These are phyloP conservation scores for Stagonosporopsis vannaccii DNA, from an alignment of 2,329 filamentous ascomycete genomes.

Conservation along the genomic window DNA sequence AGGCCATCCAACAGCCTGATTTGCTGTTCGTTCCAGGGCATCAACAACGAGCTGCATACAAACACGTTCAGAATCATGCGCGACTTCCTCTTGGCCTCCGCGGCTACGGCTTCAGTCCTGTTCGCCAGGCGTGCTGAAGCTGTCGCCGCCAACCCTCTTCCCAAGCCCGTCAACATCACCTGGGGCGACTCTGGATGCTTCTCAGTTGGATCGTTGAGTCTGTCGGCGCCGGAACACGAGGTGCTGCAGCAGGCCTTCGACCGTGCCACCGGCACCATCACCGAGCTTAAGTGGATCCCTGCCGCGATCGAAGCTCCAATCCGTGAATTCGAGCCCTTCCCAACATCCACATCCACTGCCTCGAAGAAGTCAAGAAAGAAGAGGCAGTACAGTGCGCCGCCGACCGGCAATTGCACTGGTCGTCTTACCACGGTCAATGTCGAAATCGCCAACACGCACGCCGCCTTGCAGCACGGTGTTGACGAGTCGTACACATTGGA, in stretches of 20 bases:
- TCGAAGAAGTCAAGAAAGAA: slow-evolving; percentile 27
- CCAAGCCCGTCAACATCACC: slow-evolving; percentile 60
- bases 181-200: slow-evolving; percentile 62
- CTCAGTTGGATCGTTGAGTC: slow-evolving; percentile 49
- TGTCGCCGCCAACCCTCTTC: slow-evolving; percentile 62
- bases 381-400: slow-evolving; percentile 28
- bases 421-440: slow-evolving; percentile 56
- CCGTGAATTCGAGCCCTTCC: slow-evolving; percentile 60
- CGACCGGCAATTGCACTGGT: slow-evolving; percentile 35
- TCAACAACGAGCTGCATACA: background rate
- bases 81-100: slow-evolving; percentile 38
- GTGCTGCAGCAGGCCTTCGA: slow-evolving; percentile 57
- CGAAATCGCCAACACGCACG: slow-evolving; percentile 54
- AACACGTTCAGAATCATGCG: slow-evolving; percentile 33
- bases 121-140: slow-evolving; percentile 51
- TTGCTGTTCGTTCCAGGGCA: background rate
- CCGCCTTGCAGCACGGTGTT: slow-evolving; percentile 62
- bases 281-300: slow-evolving; percentile 61
- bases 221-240: slow-evolving; percentile 49
- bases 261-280: slow-evolving; percentile 58
- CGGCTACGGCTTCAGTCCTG: slow-evolving; percentile 43
- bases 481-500: slow-evolving; percentile 64
- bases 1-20: background rate
- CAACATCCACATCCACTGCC: slow-evolving; percentile 52
- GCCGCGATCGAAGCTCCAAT: slow-evolving; percentile 62